These are phyloP conservation scores for Neonectria faginata DNA, from an alignment of 2,329 filamentous ascomycete species.

Conservation along the genomic window DNA sequence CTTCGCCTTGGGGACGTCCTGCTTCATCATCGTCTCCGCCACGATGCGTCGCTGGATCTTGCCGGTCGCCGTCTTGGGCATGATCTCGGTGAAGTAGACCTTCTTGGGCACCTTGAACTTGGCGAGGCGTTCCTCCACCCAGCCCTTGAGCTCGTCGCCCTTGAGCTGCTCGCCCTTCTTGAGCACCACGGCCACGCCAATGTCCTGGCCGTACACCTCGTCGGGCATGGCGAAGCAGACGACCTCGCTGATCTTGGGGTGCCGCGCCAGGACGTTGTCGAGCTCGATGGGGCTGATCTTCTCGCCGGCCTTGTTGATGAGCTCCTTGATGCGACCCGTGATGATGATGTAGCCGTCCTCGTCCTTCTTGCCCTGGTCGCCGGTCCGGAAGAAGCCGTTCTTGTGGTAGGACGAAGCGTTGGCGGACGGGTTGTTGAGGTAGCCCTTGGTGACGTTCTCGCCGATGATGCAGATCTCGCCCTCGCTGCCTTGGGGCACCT, in stretches of 20 bases:
- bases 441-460: constrained; percentile 86
- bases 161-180: constrained; percentile 70
- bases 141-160: constrained; percentile 73
- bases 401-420: constrained; percentile 80
- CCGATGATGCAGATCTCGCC: constrained; percentile 87
- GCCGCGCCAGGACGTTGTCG: constrained; percentile 82
- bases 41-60: constrained; percentile 89
- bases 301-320: constrained; percentile 91
- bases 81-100: constrained; percentile 83
- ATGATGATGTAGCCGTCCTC: constrained; percentile 85
- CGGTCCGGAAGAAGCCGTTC: constrained; percentile 86
- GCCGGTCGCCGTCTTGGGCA: constrained; percentile 93
- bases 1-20: constrained; percentile 67
- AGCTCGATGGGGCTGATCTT: constrained; percentile 91
- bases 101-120: constrained; percentile 90
- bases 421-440: constrained; percentile 83
- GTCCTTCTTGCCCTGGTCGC: constrained; percentile 86
- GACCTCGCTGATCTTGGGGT: constrained; percentile 79
- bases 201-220: constrained; percentile 85
- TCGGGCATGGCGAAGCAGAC: constrained; percentile 87
- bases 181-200: constrained; percentile 80
- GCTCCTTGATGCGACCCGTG: constrained; percentile 91
- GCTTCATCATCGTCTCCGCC: constrained; percentile 85
- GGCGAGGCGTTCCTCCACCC: constrained; percentile 76
- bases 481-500: constrained; percentile 76